These are phyloP conservation scores for Scutellaria galericulata DNA, from an alignment of 257 asterid species.

Conservation along the genomic window DNA sequence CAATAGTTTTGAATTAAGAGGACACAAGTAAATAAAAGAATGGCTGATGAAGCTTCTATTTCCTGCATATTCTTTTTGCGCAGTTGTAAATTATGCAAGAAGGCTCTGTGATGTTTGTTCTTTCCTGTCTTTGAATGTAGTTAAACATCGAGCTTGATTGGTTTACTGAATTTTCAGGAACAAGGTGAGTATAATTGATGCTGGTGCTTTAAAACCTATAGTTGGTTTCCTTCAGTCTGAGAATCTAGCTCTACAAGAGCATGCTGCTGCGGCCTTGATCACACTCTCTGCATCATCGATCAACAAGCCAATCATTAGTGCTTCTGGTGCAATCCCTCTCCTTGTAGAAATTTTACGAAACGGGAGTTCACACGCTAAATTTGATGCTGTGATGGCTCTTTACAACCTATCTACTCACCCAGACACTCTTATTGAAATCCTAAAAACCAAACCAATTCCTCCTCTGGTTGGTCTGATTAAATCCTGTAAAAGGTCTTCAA, in stretches of 20 bases:
- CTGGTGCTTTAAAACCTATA: slow-evolving; percentile 85
- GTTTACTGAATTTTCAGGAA: slow-evolving; percentile 61
- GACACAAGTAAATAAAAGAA: neutral
- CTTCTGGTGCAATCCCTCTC: slow-evolving; percentile 86
- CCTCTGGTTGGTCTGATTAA: slow-evolving; percentile 65
- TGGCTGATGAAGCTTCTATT: neutral
- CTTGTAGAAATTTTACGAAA: slow-evolving; percentile 61
- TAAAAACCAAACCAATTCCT: slow-evolving; percentile 67
- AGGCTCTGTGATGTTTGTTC: slow-evolving; percentile 1
- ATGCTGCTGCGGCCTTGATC: slow-evolving; percentile 83
- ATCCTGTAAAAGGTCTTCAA: slow-evolving; percentile 70
- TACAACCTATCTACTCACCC: slow-evolving; percentile 78
- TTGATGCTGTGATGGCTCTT: slow-evolving; percentile 89
- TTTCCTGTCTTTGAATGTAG: neutral
- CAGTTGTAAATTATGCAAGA: neutral
- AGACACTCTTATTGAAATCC: slow-evolving; percentile 59
- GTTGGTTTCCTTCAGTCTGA: slow-evolving; percentile 71
- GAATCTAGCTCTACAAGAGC: slow-evolving; percentile 63
- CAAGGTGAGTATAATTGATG: slow-evolving; percentile 69
- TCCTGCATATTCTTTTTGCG: neutral
- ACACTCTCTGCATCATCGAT: slow-evolving; percentile 85
- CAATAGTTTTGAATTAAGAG: neutral
- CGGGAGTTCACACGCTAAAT: slow-evolving; percentile 70
- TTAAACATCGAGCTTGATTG: slow-evolving; percentile 15
- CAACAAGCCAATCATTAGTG: slow-evolving; percentile 80